Percentiles rank a stretch among this genome's conserved stretches.
Conservation (phyloP, 371 early-diverging fungal species). For the Haplosporangium sp. region DNA sequence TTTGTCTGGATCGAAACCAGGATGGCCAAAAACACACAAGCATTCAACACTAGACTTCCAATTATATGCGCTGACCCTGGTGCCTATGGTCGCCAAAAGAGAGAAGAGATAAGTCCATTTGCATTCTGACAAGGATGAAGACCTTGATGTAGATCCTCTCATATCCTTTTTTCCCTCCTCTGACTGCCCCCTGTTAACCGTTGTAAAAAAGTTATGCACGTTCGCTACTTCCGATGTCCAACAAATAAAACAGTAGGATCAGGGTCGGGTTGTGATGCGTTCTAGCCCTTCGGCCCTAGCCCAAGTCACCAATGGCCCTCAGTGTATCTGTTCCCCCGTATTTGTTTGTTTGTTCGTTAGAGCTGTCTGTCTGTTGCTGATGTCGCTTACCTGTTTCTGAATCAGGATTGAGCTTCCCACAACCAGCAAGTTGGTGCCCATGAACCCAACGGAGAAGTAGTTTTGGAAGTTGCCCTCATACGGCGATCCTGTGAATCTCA, state of each 20-base stretch:
- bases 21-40: conserved; percentile 57
- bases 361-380: too few species aligned
- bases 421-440: conserved; percentile 67
- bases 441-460: conserved; percentile 78
- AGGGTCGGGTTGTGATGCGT: too few species aligned
- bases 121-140: neutral
- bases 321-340: neutral
- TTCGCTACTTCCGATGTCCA: too few species aligned
- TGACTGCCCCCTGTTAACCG: too few species aligned
- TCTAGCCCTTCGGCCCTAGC: too few species aligned
- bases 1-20: conserved; percentile 55
- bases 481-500: conserved; percentile 67
- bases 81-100: conserved; percentile 20
- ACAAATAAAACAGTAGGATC: too few species aligned
- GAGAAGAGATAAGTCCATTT: neutral
- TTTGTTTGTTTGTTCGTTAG: neutral
- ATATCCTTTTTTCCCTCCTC: too few species aligned
- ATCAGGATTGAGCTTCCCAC: conserved; percentile 68
- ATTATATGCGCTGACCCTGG: conserved; percentile 54
- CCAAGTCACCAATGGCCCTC: neutral
- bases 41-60: conserved; percentile 60
- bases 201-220: too few species aligned
- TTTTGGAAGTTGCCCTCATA: conserved; percentile 78
- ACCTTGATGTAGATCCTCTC: too few species aligned
- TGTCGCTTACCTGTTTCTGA: conserved; percentile 66